Evolutionary conservation across 176 grass and related monocot species (phyloP), one percentile per base, ranked within the genome.

Genomic region (Triticum dicoccoides): DNA sequence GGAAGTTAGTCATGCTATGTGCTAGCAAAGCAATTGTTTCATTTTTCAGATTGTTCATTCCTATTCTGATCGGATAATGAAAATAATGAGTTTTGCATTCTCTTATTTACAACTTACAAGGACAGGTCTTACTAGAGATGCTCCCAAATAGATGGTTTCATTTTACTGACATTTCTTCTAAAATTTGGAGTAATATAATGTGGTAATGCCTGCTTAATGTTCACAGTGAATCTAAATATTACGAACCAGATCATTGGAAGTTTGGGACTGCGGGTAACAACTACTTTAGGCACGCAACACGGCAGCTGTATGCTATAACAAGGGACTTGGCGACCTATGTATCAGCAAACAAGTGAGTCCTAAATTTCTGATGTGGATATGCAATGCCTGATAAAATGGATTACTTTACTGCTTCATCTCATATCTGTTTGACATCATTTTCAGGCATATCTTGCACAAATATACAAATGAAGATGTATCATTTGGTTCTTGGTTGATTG

Each of bases 381-480:
- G 65, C 29, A 56, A 56, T 90, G 29, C 37, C 27, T 18, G 39
- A 32, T 51, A 69, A 69, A 87, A 12, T 21, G 51, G 5, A 64
- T 49, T 70, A 62, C 27, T 23, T 30, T 39, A 52, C 47, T 75
- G 62, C 73, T 62, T 39, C 51, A 69, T 34, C 37, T 69, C 37
- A 77, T 74, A 67, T 73, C 42, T 59, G 62, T 23, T 56, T 49
- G 11, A 82, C 23, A 8, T 69, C 45, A 80, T 64, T 79, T 86
- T 75, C 79, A 97, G 95, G 84, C 90, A 89, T 90, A 92, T 97
- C 72, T 79, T 97, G 51, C 95, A 97, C 87, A 94, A 88, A 85
- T 97, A 92, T 92, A 85, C 92, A 82, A 94, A 97, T 73, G 95
- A 97, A 89, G 95, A 97, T 64, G 90, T 97, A 69, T 94, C 95